These are phyloP conservation scores for Phytophthora melonis DNA, from an alignment of 352 stramenopile genomes.

Conservation along the genomic window DNA sequence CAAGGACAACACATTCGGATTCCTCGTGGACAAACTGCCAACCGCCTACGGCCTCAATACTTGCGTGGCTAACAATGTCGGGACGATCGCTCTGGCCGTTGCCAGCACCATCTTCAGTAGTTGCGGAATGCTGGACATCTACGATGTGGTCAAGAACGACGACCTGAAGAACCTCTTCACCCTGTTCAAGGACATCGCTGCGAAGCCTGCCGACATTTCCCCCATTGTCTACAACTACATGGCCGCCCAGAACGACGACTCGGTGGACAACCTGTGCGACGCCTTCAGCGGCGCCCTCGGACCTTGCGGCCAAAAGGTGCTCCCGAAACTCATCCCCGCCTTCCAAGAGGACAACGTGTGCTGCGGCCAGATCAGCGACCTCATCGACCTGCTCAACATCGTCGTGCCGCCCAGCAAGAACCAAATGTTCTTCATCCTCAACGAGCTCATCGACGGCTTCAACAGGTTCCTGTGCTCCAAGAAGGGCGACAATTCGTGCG, in stretches of 20 bases:
- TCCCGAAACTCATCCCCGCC: constrained; percentile 42
- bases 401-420: constrained; percentile 49
- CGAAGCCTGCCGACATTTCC: constrained; percentile 46
- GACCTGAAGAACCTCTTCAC: constrained; percentile 37
- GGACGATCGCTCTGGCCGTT: constrained; percentile 18
- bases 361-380: constrained; percentile 55
- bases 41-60: constrained; percentile 53
- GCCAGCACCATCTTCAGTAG: constrained; percentile 42
- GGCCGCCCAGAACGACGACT: constrained; percentile 36
- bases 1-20: constrained; percentile 30
- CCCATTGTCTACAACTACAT: constrained; percentile 59
- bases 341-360: constrained; percentile 55
- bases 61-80: constrained; percentile 62
- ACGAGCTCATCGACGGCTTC: constrained; percentile 60
- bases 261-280: constrained; percentile 56
- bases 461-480: constrained; percentile 62
- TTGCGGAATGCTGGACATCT: constrained; percentile 51
- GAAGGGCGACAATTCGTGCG: constrained; percentile 47
- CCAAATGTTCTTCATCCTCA: constrained; percentile 54
- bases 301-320: constrained; percentile 50
- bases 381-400: constrained; percentile 63
- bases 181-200: constrained; percentile 47
- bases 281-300: constrained; percentile 47
- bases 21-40: constrained; percentile 44
- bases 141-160: constrained; percentile 43